Conservation (phyloP, 768 basidiomycete genomes). For the Roridomyces roridus region DNA sequence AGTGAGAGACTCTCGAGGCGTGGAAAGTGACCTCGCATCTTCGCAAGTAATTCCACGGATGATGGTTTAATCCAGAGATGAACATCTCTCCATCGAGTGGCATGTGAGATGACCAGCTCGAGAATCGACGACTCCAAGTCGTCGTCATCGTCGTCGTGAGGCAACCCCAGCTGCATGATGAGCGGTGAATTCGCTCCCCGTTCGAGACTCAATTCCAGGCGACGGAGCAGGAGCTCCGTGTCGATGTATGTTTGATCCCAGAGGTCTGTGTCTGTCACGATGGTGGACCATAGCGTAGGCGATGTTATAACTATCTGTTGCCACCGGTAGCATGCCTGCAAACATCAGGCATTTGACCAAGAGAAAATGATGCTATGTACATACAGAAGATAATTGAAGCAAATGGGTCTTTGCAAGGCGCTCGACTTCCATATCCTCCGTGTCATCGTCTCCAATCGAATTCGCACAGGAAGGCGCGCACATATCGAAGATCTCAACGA, state of each 20-base stretch:
- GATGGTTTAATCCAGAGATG: neutral
- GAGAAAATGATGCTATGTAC: too few relatives aligned
- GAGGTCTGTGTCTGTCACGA: neutral
- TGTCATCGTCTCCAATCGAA: neutral
- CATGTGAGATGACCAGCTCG: neutral
- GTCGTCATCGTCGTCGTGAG: neutral
- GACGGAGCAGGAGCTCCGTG: neutral
- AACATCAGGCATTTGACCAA: too few relatives aligned
- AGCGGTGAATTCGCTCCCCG: slow-evolving; percentile 3
- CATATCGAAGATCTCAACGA: slow-evolving; percentile 5
- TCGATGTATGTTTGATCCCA: neutral
- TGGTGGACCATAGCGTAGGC: slow-evolving; percentile 4
- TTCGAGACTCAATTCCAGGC: neutral
- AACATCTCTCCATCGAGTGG: slow-evolving; percentile 2
- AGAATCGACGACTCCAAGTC: neutral
- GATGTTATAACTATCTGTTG: neutral
- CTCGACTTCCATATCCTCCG: neutral
- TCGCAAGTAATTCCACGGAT: neutral
- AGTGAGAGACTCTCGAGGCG: neutral
- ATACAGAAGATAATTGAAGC: neutral
- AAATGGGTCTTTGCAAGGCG: slow-evolving; percentile 2
- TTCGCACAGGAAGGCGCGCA: neutral
- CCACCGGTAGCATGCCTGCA: slow-evolving; percentile 12
- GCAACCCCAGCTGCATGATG: neutral
- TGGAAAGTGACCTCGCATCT: neutral